Evolutionary conservation across 768 basidiomycete genomes (phyloP).

Genomic region (Hypholoma sublateritium): DNA sequence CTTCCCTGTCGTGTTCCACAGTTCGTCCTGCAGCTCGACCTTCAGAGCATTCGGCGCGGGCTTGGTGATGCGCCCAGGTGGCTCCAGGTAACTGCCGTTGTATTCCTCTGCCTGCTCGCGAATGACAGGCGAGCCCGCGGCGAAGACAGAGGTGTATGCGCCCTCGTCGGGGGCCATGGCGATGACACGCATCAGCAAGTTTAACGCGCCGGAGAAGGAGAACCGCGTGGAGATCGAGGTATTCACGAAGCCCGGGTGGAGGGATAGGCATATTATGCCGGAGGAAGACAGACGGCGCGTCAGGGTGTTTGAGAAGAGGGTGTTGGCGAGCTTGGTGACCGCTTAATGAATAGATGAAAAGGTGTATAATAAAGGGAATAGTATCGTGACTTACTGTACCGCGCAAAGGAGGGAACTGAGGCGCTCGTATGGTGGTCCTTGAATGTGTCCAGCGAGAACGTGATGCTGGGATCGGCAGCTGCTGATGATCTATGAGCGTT

Average conservation of each 20-base stretch:
- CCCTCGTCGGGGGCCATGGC: slow-evolving; percentile 27
- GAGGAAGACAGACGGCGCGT: slow-evolving; percentile 35
- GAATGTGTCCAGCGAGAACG: slow-evolving; percentile 28
- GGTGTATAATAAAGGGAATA: not conserved
- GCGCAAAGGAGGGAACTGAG: slow-evolving; percentile 18
- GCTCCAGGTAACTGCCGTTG: slow-evolving; percentile 36
- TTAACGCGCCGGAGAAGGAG: slow-evolving; percentile 10
- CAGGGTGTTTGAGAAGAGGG: slow-evolving; percentile 44
- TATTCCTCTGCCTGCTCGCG: slow-evolving; percentile 31
- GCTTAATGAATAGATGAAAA: not conserved
- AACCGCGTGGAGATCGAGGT: slow-evolving; percentile 22
- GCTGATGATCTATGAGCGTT: slow-evolving; percentile 17
- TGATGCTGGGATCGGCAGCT: slow-evolving; percentile 22
- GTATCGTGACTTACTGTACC: slow-evolving; percentile 20
- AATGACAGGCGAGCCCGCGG: slow-evolving; percentile 36
- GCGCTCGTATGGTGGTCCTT: slow-evolving; percentile 26
- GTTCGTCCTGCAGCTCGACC: slow-evolving; percentile 31
- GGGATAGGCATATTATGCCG: slow-evolving; percentile 31
- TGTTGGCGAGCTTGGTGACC: slow-evolving; percentile 38
- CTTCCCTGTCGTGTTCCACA: slow-evolving; percentile 35
- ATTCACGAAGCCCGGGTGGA: slow-evolving; percentile 41
- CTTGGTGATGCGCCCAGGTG: slow-evolving; percentile 27
- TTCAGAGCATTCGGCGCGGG: slow-evolving; percentile 28
- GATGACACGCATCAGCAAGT: slow-evolving; percentile 14
- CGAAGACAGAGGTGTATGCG: slow-evolving; percentile 34